phyloP scores from a whole-genome alignment of 306 rosid genomes.

The Cucumis melo region DNA sequence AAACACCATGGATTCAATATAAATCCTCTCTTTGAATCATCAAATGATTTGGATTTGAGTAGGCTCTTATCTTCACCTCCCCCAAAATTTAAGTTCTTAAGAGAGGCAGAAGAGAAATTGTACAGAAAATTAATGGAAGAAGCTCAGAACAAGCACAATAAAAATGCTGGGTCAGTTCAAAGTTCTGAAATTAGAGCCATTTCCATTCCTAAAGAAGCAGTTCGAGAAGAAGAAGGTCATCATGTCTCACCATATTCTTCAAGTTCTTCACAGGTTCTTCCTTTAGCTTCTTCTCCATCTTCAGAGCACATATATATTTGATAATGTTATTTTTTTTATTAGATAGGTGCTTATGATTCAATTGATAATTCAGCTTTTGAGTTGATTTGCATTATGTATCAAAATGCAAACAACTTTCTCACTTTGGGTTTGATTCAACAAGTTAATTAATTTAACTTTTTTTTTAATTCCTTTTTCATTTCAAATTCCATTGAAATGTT shows the following conservation, averaged over 20 bases:
- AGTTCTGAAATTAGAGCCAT: constrained; percentile 6
- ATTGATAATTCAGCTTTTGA: background rate
- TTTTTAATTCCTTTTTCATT: background rate
- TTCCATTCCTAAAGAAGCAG: background rate
- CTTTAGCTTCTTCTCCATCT: constrained; percentile 69
- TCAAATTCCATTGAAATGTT: background rate
- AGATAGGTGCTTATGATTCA: background rate
- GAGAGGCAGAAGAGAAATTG: constrained; percentile 85
- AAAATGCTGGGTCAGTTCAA: background rate
- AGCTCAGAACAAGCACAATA: constrained; percentile 29
- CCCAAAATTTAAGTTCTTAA: constrained; percentile 73
- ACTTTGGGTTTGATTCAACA: background rate
- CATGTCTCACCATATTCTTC: constrained; percentile 26
- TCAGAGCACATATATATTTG: background rate
- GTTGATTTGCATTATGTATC: constrained; percentile 1
- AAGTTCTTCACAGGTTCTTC: constrained; percentile 71
- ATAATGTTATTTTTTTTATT: background rate
- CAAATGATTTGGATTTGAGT: constrained; percentile 37
- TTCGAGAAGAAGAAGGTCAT: constrained; percentile 11
- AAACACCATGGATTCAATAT: constrained; percentile 50
- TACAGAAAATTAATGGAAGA: constrained; percentile 53
- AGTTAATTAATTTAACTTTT: background rate
- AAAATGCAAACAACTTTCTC: constrained; percentile 4
- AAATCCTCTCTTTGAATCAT: constrained; percentile 62
- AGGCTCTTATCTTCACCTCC: constrained; percentile 73